These are phyloP conservation scores for Acacia crassicarpa DNA, from an alignment of 306 rosid species.

Conservation along the genomic window DNA sequence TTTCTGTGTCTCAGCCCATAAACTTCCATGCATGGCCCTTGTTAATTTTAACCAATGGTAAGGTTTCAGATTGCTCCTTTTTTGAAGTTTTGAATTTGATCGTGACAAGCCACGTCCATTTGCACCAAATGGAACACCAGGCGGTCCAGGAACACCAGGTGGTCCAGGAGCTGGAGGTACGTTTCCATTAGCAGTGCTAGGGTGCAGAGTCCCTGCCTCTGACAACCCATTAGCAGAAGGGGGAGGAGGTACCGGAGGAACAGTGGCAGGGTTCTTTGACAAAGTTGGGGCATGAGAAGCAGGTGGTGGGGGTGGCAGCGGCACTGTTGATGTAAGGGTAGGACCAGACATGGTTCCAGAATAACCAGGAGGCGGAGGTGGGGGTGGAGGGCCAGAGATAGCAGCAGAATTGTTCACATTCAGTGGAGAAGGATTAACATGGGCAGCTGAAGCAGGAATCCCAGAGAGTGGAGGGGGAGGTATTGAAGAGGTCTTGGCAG, in stretches of 20 bases:
- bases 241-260: slow-evolving; percentile 76
- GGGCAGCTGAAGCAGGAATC: neutral
- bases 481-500: neutral
- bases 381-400: neutral
- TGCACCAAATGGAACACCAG: slow-evolving; percentile 56
- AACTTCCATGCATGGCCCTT: slow-evolving; percentile 94
- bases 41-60: slow-evolving; percentile 97
- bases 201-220: slow-evolving; percentile 37
- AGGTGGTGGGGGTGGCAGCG: slow-evolving; percentile 71
- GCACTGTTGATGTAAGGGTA: slow-evolving; percentile 37
- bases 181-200: slow-evolving; percentile 40
- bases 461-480: neutral
- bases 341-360: slow-evolving; percentile 37
- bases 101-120: slow-evolving; percentile 74
- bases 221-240: slow-evolving; percentile 52
- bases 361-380: slow-evolving; percentile 44
- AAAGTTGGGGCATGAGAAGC: slow-evolving; percentile 35
- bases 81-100: slow-evolving; percentile 44
- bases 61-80: slow-evolving; percentile 81
- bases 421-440: neutral
- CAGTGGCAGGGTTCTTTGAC: slow-evolving; percentile 32
- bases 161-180: slow-evolving; percentile 78
- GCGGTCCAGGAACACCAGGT: slow-evolving; percentile 58
- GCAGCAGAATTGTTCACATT: neutral
- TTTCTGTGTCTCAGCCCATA: slow-evolving; percentile 94